phyloP scores from a whole-genome alignment of 495 filamentous ascomycete genomes.

The Aspergillus leporis region DNA sequence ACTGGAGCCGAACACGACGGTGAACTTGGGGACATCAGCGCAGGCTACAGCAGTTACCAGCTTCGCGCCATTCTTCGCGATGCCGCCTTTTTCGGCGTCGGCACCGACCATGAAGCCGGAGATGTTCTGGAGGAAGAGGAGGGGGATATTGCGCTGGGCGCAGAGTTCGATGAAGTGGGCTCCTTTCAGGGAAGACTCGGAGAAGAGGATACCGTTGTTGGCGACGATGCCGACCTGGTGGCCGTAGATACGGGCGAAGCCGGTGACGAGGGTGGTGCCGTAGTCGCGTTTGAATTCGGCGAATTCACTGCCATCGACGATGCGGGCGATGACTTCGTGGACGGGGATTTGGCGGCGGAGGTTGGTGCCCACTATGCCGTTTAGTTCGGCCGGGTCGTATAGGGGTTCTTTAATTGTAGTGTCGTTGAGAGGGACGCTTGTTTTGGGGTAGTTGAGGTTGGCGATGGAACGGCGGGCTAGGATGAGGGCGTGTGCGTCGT shows the following conservation, averaged over 20 bases:
- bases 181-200: conserved; percentile 84
- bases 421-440: conserved; percentile 26
- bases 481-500: conserved; percentile 90
- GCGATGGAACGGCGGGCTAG: conserved; percentile 79
- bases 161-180: conserved; percentile 99
- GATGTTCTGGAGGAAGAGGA: conserved; percentile 96
- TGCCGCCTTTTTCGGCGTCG: conserved; percentile 90
- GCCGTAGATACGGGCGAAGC: conserved; percentile 88
- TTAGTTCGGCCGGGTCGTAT: conserved; percentile 77
- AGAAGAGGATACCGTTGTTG: conserved; percentile 98
- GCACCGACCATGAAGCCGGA: conserved; percentile 96
- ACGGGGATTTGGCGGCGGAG: conserved; percentile 79
- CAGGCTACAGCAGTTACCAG: conserved; percentile 95
- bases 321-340: conserved; percentile 89
- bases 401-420: conserved; percentile 65
- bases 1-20: conserved; percentile 86
- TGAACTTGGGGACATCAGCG: conserved; percentile 95
- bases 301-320: conserved; percentile 89
- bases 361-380: conserved; percentile 87
- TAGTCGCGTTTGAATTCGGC: conserved; percentile 95
- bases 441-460: conserved; percentile 82
- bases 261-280: conserved; percentile 87
- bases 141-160: conserved; percentile 80
- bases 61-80: conserved; percentile 98
- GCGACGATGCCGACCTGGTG: conserved; percentile 91